Evolutionary conservation across 768 basidiomycete genomes (phyloP), one percentile per base, ranked within the genome.

Genomic region (Naematelia aurantialba): DNA sequence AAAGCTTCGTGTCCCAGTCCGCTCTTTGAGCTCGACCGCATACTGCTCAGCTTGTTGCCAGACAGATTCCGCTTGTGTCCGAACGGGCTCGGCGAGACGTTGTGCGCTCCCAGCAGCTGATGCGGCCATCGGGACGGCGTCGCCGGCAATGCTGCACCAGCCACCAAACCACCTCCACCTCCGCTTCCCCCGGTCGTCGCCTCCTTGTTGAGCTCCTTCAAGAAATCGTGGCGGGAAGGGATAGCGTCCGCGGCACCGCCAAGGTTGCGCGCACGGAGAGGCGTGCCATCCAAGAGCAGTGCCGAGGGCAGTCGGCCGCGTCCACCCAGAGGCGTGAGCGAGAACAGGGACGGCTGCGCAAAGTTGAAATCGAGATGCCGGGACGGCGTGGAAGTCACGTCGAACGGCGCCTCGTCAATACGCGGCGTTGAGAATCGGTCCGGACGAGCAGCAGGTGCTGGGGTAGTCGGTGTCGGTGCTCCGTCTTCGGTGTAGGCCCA

Each of bases 341-440:
- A 69, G 63, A 73, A 73, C 34, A 73, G 48, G 13, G 65, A 68
- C 3, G 68, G 69, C 54, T 62, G 60, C 47, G 67, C 72, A 60
- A 70, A 69, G 57, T 66, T 73, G 61, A 70, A 70, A 50, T 73
- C 72, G 45, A 73, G 52, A 56, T 73, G 72, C 34, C 72, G 54
- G 17, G 69, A 70, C 13, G 72, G 72, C 5, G 72, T 73, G 12
- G 68, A 70, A 3, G 67, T 68, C 21, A 73, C 72, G 47, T 73
- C 72, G 47, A 73, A 73, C 1, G 69, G 66, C 10, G 55, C 50
- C 44, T 73, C 69, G n/a, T 73, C 72, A 24, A 68, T 63, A 14
- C 67, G 45, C 21, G 72, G 72, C 1, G 72, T 73, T 11, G 72
- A 69, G 47, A 61, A 67, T 24, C 65, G 49, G 51, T 67, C 61